Conservation (phyloP, 345 rosid species). For the Cardamine occulta region DNA sequence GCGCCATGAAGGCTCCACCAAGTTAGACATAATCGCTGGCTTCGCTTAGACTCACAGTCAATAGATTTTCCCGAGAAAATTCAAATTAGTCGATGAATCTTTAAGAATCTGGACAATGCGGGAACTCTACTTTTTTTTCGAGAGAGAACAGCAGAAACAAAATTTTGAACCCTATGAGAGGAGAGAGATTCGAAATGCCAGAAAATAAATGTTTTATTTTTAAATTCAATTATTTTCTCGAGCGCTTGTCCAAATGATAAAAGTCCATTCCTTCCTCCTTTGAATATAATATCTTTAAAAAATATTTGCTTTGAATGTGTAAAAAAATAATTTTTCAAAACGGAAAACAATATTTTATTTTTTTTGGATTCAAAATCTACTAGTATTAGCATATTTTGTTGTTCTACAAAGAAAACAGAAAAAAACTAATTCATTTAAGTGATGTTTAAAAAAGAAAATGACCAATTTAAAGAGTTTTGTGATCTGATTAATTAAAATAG, state of each 20-base stretch:
- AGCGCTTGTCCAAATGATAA: conserved; percentile 8
- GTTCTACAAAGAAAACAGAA: background rate
- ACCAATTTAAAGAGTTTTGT: background rate
- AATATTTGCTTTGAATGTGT: background rate
- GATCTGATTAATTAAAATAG: background rate
- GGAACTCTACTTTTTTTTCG: conserved; percentile 25
- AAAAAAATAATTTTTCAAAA: background rate
- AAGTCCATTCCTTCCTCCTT: too few relatives aligned
- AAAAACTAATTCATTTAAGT: background rate
- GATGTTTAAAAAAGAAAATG: background rate
- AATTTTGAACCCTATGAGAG: conserved; percentile 40
- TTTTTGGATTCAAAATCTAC: background rate
- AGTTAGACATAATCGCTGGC: conserved; percentile 49
- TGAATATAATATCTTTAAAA: too few relatives aligned
- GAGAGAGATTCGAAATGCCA: background rate
- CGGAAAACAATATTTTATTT: background rate
- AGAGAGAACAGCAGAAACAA: background rate
- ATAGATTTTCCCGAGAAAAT: background rate
- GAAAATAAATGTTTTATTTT: background rate
- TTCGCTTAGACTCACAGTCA: background rate
- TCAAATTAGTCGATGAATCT: background rate
- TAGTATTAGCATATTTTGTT: background rate
- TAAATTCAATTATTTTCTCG: background rate
- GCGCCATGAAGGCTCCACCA: conserved; percentile 69
- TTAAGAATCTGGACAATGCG: conserved; percentile 41